Evolutionary conservation across 2,329 filamentous ascomycete genomes (phyloP), one percentile per base, ranked within the genome.

Genomic region (Lizonia empirigonia): DNA sequence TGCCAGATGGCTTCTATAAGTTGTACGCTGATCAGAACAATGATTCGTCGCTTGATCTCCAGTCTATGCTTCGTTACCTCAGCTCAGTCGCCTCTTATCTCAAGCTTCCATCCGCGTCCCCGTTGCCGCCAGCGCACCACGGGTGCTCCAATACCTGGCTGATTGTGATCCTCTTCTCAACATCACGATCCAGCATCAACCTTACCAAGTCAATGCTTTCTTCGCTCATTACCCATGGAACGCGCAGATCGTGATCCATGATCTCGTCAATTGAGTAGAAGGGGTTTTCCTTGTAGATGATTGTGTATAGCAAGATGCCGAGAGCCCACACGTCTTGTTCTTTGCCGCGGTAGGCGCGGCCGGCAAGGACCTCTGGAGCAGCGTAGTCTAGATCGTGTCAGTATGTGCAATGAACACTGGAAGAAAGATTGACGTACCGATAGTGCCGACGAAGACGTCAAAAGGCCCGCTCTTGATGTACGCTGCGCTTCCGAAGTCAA

Each of bases 251-350:
- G 67, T 93, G 92, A 72, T 99, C 94, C 84, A 97, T 95, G 68
- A 99, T 99, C 79, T 99, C 94, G 73, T 99, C 94, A 67, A 97
- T 94, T 74, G 89, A 95, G 81, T 97, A 97, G 74, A 97, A 99
- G 0, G 94, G 93, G 69, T 99, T 99, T 77, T 99, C 94, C 77
- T 97, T 99, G 82, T 99, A 99, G 68, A 97, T 89, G 68, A 99
- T 97, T 22, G 94, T 99, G 78, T 99, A 99, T 12, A 99, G 84
- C 20, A 99, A 82, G 67, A 99, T 97, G 19, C 94, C 94, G 13
- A 99, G 82, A 1, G 94, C 94, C 94, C 94, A 99, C 23, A 99
- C 91, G 69, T 99, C 94, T 78, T 99, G 94, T 73, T 96, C 93
- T 75, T 95, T 96, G 68, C 94, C 94, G 60, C 89, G 85, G 75